These are phyloP conservation scores for Aspergillus felis DNA, from an alignment of 2,329 filamentous ascomycete species.

Conservation along the genomic window DNA sequence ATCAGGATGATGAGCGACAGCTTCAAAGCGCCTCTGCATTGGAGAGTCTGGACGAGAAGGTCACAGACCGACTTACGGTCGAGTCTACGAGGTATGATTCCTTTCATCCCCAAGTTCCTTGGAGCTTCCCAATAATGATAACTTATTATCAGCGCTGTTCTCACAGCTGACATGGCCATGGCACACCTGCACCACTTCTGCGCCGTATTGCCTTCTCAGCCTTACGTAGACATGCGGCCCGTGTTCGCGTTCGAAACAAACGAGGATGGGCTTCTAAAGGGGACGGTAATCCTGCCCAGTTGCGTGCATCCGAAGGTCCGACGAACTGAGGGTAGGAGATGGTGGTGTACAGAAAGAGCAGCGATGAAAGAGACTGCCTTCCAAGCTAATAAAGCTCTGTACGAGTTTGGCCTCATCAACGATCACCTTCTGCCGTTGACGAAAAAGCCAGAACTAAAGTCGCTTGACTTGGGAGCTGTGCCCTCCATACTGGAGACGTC, in stretches of 20 bases:
- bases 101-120: background rate
- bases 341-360: constrained; percentile 68
- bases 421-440: constrained; percentile 67
- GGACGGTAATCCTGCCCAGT: constrained; percentile 66
- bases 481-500: constrained; percentile 20
- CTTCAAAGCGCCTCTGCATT: constrained; percentile 44
- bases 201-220: constrained; percentile 52
- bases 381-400: constrained; percentile 68
- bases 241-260: constrained; percentile 51
- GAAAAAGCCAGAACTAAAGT: constrained; percentile 25
- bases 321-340: constrained; percentile 44
- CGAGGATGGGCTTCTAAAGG: constrained; percentile 29
- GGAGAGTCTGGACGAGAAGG: constrained; percentile 47
- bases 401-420: constrained; percentile 68
- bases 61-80: constrained; percentile 39
- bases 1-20: constrained; percentile 60
- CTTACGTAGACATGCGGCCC: constrained; percentile 62
- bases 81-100: constrained; percentile 24
- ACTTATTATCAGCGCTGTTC: constrained; percentile 50
- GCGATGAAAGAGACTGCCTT: constrained; percentile 81
- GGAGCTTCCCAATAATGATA: background rate
- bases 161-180: constrained; percentile 71
- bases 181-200: constrained; percentile 83
- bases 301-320: constrained; percentile 63
- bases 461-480: constrained; percentile 8